Conservation (phyloP, 805 yeast genomes). For the Wickerhamiella allomyrinae region DNA sequence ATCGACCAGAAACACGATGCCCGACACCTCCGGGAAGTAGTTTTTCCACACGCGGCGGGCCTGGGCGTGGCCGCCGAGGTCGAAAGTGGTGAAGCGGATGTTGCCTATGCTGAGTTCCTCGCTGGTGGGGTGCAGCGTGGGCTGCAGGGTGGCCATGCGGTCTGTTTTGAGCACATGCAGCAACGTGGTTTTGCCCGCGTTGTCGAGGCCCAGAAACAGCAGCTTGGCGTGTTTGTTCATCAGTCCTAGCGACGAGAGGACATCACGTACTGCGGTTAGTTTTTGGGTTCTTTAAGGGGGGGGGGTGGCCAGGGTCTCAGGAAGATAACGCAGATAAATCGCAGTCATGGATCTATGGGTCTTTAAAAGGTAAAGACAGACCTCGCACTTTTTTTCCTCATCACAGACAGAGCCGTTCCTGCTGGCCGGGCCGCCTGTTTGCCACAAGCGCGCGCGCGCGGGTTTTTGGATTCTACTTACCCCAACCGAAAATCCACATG, state of each 20-base stretch:
- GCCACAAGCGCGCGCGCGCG: not conserved
- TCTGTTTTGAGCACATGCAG: slow-evolving; percentile 83
- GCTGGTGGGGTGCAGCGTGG: slow-evolving; percentile 94
- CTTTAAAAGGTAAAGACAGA: not conserved
- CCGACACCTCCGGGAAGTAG: slow-evolving; percentile 98
- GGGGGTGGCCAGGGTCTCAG: not conserved
- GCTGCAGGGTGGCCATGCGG: slow-evolving; percentile 93
- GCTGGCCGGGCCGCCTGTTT: too few species aligned
- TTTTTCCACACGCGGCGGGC: slow-evolving; percentile 99
- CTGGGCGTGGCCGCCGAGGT: slow-evolving; percentile 95
- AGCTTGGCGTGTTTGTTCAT: slow-evolving; percentile 95
- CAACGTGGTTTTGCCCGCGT: slow-evolving; percentile 92
- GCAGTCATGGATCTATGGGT: not conserved
- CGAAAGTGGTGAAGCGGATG: slow-evolving; percentile 94
- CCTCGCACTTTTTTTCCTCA: not conserved
- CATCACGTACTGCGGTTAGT: slow-evolving; percentile 45
- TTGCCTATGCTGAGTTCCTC: slow-evolving; percentile 96
- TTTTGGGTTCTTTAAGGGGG: not conserved
- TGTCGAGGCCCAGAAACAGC: slow-evolving; percentile 89
- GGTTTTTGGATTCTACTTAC: slow-evolving; percentile 25
- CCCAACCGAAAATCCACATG: slow-evolving; percentile 37
- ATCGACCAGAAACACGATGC: slow-evolving; percentile 90
- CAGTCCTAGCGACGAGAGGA: slow-evolving; percentile 63
- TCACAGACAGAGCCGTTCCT: not conserved
- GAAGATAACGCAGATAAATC: not conserved